phyloP scores from a whole-genome alignment of 2,329 filamentous ascomycete genomes.

The Arthrobotrys iridis region DNA sequence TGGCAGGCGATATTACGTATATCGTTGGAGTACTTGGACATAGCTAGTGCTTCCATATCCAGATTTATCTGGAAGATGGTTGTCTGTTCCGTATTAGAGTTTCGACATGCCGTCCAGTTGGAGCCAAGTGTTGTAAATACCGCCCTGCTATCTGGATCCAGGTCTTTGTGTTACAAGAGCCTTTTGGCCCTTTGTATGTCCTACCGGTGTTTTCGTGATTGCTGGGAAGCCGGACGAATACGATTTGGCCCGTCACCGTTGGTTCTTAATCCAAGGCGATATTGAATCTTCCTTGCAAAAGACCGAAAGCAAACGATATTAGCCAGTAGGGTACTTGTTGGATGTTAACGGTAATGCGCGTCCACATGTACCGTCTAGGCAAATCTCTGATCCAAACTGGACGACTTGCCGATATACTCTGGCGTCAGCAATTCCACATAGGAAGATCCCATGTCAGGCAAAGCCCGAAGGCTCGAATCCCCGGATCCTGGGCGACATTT shows the following conservation, averaged over 20 bases:
- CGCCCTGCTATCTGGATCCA: constrained; percentile 14
- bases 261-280: constrained; percentile 13
- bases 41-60: constrained; percentile 20
- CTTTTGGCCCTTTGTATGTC: constrained; percentile 16
- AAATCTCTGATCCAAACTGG: constrained; percentile 11
- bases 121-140: constrained; percentile 12
- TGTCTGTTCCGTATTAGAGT: constrained; percentile 30
- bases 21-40: constrained; percentile 19
- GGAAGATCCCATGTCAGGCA: constrained; percentile 38
- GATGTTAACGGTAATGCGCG: constrained; percentile 16
- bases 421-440: constrained; percentile 25
- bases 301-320: constrained; percentile 8
- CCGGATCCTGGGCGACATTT: constrained; percentile 37
- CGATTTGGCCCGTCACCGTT: constrained; percentile 10
- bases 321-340: constrained; percentile 5
- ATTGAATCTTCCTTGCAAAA: constrained; percentile 8
- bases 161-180: constrained; percentile 13
- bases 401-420: constrained; percentile 17
- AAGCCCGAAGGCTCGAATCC: constrained; percentile 18
- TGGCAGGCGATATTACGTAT: constrained; percentile 36
- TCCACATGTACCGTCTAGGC: not conserved
- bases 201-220: constrained; percentile 16
- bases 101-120: constrained; percentile 12
- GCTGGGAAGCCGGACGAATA: constrained; percentile 6
- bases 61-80: constrained; percentile 12